These are phyloP conservation scores for Podila clonocystis DNA, from an alignment of 192 early-diverging fungal genomes.

Conservation along the genomic window DNA sequence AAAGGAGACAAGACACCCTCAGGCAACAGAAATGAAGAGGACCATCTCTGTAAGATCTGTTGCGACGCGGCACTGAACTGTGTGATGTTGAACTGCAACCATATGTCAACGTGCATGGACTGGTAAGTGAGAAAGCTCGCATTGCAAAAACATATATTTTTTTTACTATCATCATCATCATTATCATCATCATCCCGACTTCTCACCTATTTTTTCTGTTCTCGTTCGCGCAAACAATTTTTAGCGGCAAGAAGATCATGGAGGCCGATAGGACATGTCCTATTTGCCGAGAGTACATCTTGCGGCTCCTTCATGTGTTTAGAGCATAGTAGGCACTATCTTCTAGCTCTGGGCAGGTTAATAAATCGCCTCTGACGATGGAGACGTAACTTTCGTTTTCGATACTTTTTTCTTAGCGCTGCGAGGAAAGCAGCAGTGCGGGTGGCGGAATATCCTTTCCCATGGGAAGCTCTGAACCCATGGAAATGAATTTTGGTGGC, in stretches of 20 bases:
- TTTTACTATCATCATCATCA: no score
- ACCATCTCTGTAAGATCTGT: constrained; percentile 83
- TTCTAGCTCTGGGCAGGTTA: no score
- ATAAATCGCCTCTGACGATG: no score
- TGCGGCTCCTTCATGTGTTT: constrained; percentile 73
- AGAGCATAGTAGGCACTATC: constrained; percentile 59
- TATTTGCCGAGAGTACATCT: constrained; percentile 78
- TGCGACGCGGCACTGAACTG: constrained; percentile 81
- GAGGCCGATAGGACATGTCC: constrained; percentile 73
- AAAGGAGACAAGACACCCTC: neutral
- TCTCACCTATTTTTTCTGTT: neutral
- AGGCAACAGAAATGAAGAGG: constrained; percentile 42
- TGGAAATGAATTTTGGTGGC: no score
- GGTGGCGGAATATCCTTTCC: no score
- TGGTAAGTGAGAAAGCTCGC: constrained; percentile 38
- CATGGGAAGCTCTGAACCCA: no score
- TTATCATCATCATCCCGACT: no score
- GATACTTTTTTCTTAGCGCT: no score
- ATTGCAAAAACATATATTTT: no score
- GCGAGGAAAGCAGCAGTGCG: no score
- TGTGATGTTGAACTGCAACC: constrained; percentile 86
- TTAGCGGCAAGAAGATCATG: constrained; percentile 49
- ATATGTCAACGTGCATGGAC: constrained; percentile 83
- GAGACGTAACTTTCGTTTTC: no score
- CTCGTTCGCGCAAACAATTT: neutral